Base-by-base conservation (phyloP, 73 alveolate genomes). In the Paraurostyla sp. region DNA sequence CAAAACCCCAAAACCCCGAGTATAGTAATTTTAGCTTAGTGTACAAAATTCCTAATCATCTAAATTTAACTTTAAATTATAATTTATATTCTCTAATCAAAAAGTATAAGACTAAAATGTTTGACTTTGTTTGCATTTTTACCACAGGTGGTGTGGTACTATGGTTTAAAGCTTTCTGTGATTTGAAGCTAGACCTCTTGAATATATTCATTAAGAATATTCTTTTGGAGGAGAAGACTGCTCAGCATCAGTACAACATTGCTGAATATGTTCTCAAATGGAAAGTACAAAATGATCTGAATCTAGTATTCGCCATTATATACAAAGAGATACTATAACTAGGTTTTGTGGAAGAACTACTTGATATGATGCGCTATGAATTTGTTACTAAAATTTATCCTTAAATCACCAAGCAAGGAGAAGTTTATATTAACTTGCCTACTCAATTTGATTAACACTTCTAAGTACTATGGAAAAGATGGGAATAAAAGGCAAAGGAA, bases 111-210 rank as follows among this genome's bases (percentile, higher is more conserved):
- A 60, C 32, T 9, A 83, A 54, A 56, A 96, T 96, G 99, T 90
- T 96, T 62, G 98, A 96, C 69, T 90, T 92, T 71, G 82, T 95
- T 71, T 92, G 98, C 94, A 96, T 96, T 38, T 96, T 96, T 81
- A 95, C 99, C 41, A 91, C 98, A 33, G 98, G 99, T 13, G 99
- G 99, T 43, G 95, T 93, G 32, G 97, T 96, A 41, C 94, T 96
- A 51, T 96, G 97, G 98, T 76, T 87, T 85, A 93, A 95, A 85
- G 96, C 96, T 71, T 93, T 95, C 84, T 92, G 91, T 35, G 95
- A 91, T 32, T 52, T 83, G 71, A 89, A 92, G 69, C 83, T 92
- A 69, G 94, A 59, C 73, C 73, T 90, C 16, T 58, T 96, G 45
- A 95, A 95, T 78, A 95, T 83, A 58, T 89, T 96, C 76, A 92